Conservation (phyloP, 495 filamentous ascomycete genomes). For the Lasiosphaeria hispida region DNA sequence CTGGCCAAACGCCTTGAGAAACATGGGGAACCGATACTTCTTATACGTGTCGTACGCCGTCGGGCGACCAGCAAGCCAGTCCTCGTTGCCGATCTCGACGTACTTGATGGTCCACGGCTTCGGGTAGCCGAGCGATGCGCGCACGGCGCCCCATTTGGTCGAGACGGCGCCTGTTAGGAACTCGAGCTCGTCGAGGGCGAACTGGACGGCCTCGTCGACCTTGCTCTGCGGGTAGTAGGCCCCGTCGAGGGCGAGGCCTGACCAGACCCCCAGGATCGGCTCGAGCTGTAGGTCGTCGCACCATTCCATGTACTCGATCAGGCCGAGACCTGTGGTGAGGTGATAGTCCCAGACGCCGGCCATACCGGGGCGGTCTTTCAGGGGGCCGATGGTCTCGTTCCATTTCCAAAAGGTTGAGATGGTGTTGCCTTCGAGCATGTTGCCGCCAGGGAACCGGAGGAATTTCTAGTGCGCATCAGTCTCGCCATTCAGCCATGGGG, state of each 20-base stretch:
- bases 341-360: constrained; percentile 61
- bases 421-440: constrained; percentile 61
- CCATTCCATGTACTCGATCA: constrained; percentile 65
- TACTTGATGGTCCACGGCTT: constrained; percentile 58
- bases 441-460: constrained; percentile 65
- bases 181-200: constrained; percentile 66
- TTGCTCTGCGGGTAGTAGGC: constrained; percentile 40
- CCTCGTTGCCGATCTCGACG: constrained; percentile 68
- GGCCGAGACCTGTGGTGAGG: constrained; percentile 61
- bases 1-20: constrained; percentile 55
- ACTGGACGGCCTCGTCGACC: constrained; percentile 50
- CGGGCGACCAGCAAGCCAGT: constrained; percentile 49
- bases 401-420: constrained; percentile 60
- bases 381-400: constrained; percentile 64
- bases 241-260: constrained; percentile 61
- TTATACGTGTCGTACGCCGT: constrained; percentile 45
- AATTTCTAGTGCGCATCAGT: constrained; percentile 34
- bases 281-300: constrained; percentile 61
- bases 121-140: constrained; percentile 54
- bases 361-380: constrained; percentile 61
- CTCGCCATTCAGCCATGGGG: neutral
- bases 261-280: constrained; percentile 49
- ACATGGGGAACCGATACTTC: constrained; percentile 54
- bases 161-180: constrained; percentile 59
- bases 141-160: constrained; percentile 57